Conservation (phyloP, 805 yeast species). For the Pichia nakasei region DNA sequence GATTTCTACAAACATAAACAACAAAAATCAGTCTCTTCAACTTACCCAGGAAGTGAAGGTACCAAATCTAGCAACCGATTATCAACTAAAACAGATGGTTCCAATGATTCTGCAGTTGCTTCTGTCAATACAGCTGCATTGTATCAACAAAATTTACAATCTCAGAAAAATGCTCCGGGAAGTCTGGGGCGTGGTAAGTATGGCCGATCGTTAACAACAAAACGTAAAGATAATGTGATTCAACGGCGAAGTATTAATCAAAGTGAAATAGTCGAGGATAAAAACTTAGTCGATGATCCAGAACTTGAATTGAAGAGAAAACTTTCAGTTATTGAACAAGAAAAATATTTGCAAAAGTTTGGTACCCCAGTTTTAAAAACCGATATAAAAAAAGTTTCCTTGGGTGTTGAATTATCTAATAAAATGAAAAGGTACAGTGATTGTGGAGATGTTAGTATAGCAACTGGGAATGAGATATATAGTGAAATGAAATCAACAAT, state of each 20-base stretch:
- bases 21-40: not conserved
- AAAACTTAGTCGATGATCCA: not conserved
- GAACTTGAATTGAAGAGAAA: not conserved
- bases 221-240: conserved; percentile 4
- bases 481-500: conserved; percentile 12
- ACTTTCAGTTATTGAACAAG: not conserved
- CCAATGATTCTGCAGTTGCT: conserved; percentile 2
- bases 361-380: conserved; percentile 3
- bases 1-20: conserved; percentile 10
- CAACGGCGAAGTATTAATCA: not conserved
- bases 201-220: conserved; percentile 1
- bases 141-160: not conserved
- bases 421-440: conserved; percentile 14
- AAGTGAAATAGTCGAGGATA: not conserved
- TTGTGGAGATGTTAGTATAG: conserved; percentile 21
- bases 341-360: conserved; percentile 1
- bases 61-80: conserved; percentile 1
- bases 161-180: no score
- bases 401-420: not conserved
- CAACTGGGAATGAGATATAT: conserved; percentile 21
- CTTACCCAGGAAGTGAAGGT: not conserved
- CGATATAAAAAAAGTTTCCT: not conserved
- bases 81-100: not conserved
- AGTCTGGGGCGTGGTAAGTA: not conserved
- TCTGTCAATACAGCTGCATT: conserved; percentile 7